Base-by-base conservation (phyloP, 2,329 filamentous ascomycete species). In the Dichotomopilus funicola region DNA sequence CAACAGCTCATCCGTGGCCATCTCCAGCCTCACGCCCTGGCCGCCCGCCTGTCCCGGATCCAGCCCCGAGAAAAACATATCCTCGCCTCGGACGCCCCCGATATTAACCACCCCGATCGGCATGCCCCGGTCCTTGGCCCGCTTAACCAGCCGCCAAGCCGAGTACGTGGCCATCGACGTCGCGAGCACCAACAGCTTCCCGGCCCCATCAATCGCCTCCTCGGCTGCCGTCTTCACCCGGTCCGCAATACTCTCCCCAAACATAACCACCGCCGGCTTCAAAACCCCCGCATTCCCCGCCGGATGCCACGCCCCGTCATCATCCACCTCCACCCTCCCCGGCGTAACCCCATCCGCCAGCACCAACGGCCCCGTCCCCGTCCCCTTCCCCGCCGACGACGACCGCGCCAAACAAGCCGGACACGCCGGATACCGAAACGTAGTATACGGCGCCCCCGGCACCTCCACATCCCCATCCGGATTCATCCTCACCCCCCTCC, bases 261-360 rank as follows among this genome's bases (percentile, higher is more conserved):
- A 97, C 90, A 97, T 96, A 64, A 91, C 85, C 2, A 99, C 91
- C 0, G 89, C 89, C 3, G 94, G 94, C 67, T 97, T 97, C 54
- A 99, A 70, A 40, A 97, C 83, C 2, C 92, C 94, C 0, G 84
- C 89, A 2, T 79, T 83, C 62, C 83, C 85, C 0, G 73, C 73
- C 5, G 77, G 64, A 41, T 76, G 72, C 89, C 87, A 95, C 0
- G 91, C 92, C 0, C 92, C 92, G 52, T 96, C 90, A 1, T 67
- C 64, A 65, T 96, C 92, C 10, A 88, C 80, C 59, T 87, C 76
- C 1, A 96, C 85, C 78, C 76, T 57, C 67, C 19, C 19, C 19
- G 72, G 55, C 50, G 49, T 54, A 1, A 73, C 75, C 4, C 85
- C 81, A 63, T 87, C 78, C 35, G 73, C 66, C 42, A 80, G 67